A percentile compares a stretch with the other conserved stretches of the same genome.
These are phyloP conservation scores for Gossypium australe DNA, from an alignment of 345 rosid species.

Conservation along the genomic window DNA sequence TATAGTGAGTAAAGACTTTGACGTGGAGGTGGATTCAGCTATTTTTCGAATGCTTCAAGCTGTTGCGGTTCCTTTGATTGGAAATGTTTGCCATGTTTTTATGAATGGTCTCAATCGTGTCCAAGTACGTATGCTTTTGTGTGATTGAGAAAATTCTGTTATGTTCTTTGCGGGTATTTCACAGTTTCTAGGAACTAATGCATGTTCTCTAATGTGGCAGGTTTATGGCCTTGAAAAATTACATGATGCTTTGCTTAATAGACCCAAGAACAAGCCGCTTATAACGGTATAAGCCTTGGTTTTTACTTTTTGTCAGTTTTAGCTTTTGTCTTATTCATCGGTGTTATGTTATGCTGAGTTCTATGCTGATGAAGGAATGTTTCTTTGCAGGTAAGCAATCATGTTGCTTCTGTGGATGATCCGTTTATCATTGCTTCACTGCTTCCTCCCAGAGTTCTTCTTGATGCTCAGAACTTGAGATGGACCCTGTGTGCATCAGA, in stretches of 20 bases:
- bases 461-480: constrained; percentile 80
- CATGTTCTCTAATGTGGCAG: constrained; percentile 26
- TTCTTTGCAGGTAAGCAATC: constrained; percentile 77
- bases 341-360: not conserved
- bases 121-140: constrained; percentile 40
- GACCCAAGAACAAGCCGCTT: constrained; percentile 74
- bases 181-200: not conserved
- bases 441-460: constrained; percentile 74
- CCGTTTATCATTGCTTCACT: constrained; percentile 88
- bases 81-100: constrained; percentile 91
- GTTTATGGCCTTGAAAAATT: constrained; percentile 91
- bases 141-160: not conserved
- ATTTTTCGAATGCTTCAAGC: constrained; percentile 68
- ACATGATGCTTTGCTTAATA: constrained; percentile 72
- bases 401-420: constrained; percentile 94
- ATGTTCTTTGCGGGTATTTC: not conserved
- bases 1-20: constrained; percentile 67
- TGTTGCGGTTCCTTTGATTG: constrained; percentile 82
- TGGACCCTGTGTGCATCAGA: constrained; percentile 98
- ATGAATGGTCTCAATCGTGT: constrained; percentile 94
- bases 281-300: constrained; percentile 53
- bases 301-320: not conserved
- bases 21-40: constrained; percentile 65
- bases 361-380: constrained; percentile 4
- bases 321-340: not conserved